Conservation (phyloP, 169 alveolate genomes). For the Plasmodium knowlesi region DNA sequence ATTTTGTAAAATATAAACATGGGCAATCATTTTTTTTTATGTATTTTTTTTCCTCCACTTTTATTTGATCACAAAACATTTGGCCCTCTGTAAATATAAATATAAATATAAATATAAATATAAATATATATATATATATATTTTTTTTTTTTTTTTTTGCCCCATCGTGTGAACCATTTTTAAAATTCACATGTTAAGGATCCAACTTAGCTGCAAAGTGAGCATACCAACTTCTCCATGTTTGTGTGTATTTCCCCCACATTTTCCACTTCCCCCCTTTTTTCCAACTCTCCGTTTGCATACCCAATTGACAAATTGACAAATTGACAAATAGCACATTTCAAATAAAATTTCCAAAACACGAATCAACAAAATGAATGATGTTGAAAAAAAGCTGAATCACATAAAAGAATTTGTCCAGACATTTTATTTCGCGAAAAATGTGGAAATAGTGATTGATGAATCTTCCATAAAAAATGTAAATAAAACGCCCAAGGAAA, state of each 20-base stretch:
- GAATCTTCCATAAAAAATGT: constrained; percentile 43
- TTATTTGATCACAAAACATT: neutral
- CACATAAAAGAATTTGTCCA: constrained; percentile 56
- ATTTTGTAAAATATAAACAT: neutral
- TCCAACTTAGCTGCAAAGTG: neutral
- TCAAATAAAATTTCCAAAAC: neutral
- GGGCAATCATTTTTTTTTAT: neutral
- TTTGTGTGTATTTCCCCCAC: neutral
- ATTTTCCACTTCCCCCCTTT: neutral
- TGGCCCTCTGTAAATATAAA: neutral
- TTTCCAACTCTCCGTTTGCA: neutral
- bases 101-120: no score
- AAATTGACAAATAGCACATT: neutral
- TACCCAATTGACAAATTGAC: neutral
- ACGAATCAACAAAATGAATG: constrained; percentile 39
- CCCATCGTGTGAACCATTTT: neutral
- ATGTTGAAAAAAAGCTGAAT: constrained; percentile 28
- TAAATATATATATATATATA: no score
- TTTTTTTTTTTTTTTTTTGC: neutral
- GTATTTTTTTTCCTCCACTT: neutral
- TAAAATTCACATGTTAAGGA: neutral
- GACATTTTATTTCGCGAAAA: constrained; percentile 70
- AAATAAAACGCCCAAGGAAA: constrained; percentile 54
- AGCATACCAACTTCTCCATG: neutral
- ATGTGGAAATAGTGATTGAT: constrained; percentile 48